Evolutionary conservation across 306 rosid genomes (phyloP).

Genomic region (Ochetophila trinervis): DNA sequence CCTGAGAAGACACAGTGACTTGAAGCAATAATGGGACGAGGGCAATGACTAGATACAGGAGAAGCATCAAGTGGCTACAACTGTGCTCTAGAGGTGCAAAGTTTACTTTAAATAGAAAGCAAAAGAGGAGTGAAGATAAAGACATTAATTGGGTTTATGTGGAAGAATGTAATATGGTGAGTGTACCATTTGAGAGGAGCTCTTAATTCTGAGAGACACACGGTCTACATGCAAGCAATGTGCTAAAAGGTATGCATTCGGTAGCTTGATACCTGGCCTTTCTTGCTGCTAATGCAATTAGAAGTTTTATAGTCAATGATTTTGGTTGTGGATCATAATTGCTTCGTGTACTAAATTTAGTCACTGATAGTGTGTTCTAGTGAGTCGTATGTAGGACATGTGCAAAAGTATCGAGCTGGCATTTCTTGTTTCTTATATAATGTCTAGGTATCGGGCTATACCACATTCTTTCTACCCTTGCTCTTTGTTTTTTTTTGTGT

Average conservation of each 20-base stretch:
- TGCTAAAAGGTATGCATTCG: slow-evolving; percentile 32
- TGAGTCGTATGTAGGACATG: slow-evolving; percentile 21
- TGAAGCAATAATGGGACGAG: slow-evolving; percentile 25
- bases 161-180: slow-evolving; percentile 36
- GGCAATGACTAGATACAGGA: slow-evolving; percentile 15
- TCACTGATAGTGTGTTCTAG: slow-evolving; percentile 24
- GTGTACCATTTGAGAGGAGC: slow-evolving; percentile 25
- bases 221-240: slow-evolving; percentile 37
- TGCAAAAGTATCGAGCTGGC: slow-evolving; percentile 29
- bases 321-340: slow-evolving; percentile 21
- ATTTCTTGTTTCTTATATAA: slow-evolving; percentile 24
- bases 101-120: slow-evolving; percentile 30
- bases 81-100: slow-evolving; percentile 21
- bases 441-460: slow-evolving; percentile 12
- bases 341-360: slow-evolving; percentile 18
- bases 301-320: slow-evolving; percentile 20
- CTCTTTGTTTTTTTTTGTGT: too few species aligned
- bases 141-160: slow-evolving; percentile 27
- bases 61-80: slow-evolving; percentile 26
- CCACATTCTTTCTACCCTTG: neutral
- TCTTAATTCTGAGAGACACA: slow-evolving; percentile 29
- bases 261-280: slow-evolving; percentile 35
- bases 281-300: slow-evolving; percentile 37
- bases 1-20: slow-evolving; percentile 33
- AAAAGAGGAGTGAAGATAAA: slow-evolving; percentile 27